Percentiles rank a stretch among this genome's conserved stretches.
These are phyloP conservation scores for Cladosporium sp. DNA, from an alignment of 2,329 filamentous ascomycete species.

Conservation along the genomic window DNA sequence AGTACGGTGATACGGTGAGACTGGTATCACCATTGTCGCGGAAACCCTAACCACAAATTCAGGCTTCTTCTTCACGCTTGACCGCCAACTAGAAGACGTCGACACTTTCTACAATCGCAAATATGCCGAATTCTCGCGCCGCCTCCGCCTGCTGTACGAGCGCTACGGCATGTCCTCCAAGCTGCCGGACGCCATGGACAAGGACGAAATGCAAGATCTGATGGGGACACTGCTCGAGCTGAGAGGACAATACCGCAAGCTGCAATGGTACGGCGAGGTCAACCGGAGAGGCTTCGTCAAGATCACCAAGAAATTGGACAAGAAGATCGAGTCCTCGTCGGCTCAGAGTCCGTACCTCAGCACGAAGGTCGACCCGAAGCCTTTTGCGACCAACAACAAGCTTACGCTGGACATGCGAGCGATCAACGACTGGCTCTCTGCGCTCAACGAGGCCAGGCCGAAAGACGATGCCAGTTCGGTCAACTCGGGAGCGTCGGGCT, in stretches of 20 bases:
- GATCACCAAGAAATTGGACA: slow-evolving; percentile 98
- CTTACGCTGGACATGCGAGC: slow-evolving; percentile 56
- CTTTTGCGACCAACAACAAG: slow-evolving; percentile 74
- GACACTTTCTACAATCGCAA: slow-evolving; percentile 97
- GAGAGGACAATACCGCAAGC: slow-evolving; percentile 78
- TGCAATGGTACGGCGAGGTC: slow-evolving; percentile 97
- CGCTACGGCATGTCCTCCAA: slow-evolving; percentile 76
- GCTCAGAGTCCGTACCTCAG: slow-evolving; percentile 83
- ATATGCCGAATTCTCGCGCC: slow-evolving; percentile 75
- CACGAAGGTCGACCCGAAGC: slow-evolving; percentile 82
- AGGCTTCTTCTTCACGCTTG: slow-evolving; percentile 97
- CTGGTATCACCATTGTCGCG: slow-evolving; percentile 14
- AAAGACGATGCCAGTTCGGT: slow-evolving; percentile 70
- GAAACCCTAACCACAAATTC: slow-evolving; percentile 29
- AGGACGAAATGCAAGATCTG: slow-evolving; percentile 86
- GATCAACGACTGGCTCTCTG: slow-evolving; percentile 90
- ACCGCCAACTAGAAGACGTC: slow-evolving; percentile 95
- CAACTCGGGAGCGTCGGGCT: slow-evolving; percentile 55
- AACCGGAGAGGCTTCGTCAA: slow-evolving; percentile 94
- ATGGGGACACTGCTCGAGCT: slow-evolving; percentile 87
- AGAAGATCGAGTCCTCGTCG: slow-evolving; percentile 70
- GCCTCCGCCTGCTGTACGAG: slow-evolving; percentile 80
- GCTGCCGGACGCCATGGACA: slow-evolving; percentile 68
- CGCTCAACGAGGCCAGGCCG: slow-evolving; percentile 72
- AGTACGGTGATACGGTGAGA: slow-evolving; percentile 63